These are phyloP conservation scores for Mortierella sp. DNA, from an alignment of 371 early-diverging fungal species.

Conservation along the genomic window DNA sequence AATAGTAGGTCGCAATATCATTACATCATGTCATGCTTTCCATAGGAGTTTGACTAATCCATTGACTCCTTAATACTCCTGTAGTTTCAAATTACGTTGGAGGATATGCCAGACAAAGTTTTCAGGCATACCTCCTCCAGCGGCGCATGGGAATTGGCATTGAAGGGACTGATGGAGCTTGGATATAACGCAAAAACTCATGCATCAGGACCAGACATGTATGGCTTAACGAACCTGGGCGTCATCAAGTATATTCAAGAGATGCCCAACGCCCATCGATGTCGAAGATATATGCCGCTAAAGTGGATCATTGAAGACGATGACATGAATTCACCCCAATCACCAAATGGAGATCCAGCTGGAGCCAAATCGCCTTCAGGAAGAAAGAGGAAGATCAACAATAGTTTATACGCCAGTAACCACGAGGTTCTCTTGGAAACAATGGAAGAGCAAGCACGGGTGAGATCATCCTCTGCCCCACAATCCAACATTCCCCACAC, in stretches of 20 bases:
- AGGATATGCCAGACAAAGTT: conserved; percentile 59
- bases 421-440: conserved; percentile 43
- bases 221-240: conserved; percentile 59
- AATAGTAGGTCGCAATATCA: conserved; percentile 43
- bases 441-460: conserved; percentile 21
- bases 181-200: conserved; percentile 63
- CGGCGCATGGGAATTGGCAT: conserved; percentile 62
- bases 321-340: conserved; percentile 7
- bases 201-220: conserved; percentile 62
- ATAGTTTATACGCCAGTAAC: conserved; percentile 52
- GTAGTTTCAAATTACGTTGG: conserved; percentile 62
- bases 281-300: conserved; percentile 51
- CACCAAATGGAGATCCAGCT: conserved; percentile 13
- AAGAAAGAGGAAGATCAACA: conserved; percentile 49
- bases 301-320: conserved; percentile 52
- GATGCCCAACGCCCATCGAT: conserved; percentile 53
- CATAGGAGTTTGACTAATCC: background rate
- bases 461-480: conserved; percentile 3
- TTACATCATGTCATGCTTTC: background rate
- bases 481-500: conserved; percentile 14
- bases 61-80: background rate
- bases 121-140: conserved; percentile 60
- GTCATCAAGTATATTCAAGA: conserved; percentile 62
- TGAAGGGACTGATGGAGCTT: conserved; percentile 58
- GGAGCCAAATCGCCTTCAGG: conserved; percentile 36